Evolutionary conservation across 805 yeast species (phyloP).

Genomic region (Metschnikowia continentalis): DNA sequence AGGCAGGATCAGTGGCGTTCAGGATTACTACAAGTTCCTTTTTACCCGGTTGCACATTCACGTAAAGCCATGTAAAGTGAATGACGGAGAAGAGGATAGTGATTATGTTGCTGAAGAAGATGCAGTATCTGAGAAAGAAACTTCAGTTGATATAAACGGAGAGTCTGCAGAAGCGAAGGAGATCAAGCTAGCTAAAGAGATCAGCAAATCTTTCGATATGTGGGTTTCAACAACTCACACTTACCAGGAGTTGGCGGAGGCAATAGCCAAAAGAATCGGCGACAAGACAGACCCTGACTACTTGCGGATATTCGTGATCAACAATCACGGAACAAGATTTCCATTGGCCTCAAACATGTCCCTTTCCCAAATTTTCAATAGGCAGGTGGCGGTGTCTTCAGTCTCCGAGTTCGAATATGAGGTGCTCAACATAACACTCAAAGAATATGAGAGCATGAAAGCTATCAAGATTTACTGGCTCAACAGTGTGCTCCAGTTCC

Average conservation of each 20-base stretch:
- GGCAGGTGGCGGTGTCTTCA: slow-evolving; percentile 42
- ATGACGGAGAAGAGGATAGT: slow-evolving; percentile 47
- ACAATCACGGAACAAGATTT: slow-evolving; percentile 52
- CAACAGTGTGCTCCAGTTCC: slow-evolving; percentile 64
- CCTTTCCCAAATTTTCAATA: slow-evolving; percentile 40
- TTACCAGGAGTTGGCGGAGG: slow-evolving; percentile 57
- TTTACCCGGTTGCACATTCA: slow-evolving; percentile 57
- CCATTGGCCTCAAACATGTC: slow-evolving; percentile 38
- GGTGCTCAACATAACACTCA: slow-evolving; percentile 65
- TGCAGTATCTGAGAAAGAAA: slow-evolving; percentile 9
- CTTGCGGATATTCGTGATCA: slow-evolving; percentile 62
- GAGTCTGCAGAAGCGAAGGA: slow-evolving; percentile 16
- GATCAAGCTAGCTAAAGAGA: slow-evolving; percentile 17
- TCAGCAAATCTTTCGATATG: slow-evolving; percentile 43
- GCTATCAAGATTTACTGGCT: slow-evolving; percentile 68
- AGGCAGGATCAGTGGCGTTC: slow-evolving; percentile 24
- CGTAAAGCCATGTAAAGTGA: slow-evolving; percentile 45
- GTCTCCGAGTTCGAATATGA: slow-evolving; percentile 63
- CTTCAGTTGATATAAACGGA: slow-evolving; percentile 13
- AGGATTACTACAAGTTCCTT: slow-evolving; percentile 51
- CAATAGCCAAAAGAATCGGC: slow-evolving; percentile 50
- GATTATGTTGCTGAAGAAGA: slow-evolving; percentile 35
- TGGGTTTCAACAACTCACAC: slow-evolving; percentile 65
- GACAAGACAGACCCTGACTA: slow-evolving; percentile 50
- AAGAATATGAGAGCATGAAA: slow-evolving; percentile 73